Evolutionary conservation across 352 stramenopile genomes (phyloP).

Genomic region (Phytophthora syringae): DNA sequence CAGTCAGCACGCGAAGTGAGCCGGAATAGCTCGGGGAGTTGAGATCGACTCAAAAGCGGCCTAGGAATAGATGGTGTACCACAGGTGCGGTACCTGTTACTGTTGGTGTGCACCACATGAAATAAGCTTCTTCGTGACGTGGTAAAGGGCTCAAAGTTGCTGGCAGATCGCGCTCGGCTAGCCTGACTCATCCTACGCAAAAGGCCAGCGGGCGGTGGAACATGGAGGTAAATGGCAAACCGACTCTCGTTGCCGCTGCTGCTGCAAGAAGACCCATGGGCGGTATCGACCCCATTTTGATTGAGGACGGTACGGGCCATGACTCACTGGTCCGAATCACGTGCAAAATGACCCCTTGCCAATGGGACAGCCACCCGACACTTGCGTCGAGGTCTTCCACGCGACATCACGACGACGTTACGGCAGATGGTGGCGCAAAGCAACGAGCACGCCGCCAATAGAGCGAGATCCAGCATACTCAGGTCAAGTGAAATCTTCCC

Average conservation of each 20-base stretch:
- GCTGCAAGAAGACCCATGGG: too few species aligned
- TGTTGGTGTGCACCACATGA: slow-evolving; percentile 15
- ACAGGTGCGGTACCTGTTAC: background rate
- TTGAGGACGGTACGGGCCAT: too few species aligned
- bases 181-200: slow-evolving; percentile 25
- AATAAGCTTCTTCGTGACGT: too few species aligned
- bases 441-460: slow-evolving; percentile 16
- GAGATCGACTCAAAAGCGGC: background rate
- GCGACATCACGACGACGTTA: slow-evolving; percentile 32
- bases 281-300: too few species aligned
- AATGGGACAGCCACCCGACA: background rate
- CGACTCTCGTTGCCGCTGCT: slow-evolving; percentile 25
- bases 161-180: slow-evolving; percentile 15
- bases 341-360: too few species aligned
- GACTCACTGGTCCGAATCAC: background rate
- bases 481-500: slow-evolving; percentile 13
- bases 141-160: too few species aligned
- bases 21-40: slow-evolving; percentile 21
- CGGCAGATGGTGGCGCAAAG: slow-evolving; percentile 24
- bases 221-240: slow-evolving; percentile 11
- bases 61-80: slow-evolving; percentile 18
- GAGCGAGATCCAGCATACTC: slow-evolving; percentile 25
- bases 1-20: slow-evolving; percentile 15
- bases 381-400: slow-evolving; percentile 14
- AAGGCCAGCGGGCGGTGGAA: background rate